Conservation (phyloP, 129 eudicot genomes). For the Saussurea involucrata region DNA sequence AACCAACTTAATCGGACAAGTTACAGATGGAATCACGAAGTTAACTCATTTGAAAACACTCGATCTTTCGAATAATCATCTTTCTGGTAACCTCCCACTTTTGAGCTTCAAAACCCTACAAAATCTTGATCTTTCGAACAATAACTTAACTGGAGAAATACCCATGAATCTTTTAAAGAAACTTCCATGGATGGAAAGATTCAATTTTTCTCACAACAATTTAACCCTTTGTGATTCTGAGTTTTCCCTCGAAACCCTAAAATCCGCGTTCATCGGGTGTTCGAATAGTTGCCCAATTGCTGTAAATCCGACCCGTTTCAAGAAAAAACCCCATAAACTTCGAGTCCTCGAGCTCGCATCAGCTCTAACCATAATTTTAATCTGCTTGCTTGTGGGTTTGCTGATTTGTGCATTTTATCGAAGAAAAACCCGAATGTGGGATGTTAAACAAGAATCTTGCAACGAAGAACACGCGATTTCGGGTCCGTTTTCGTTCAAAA, state of each 20-base stretch:
- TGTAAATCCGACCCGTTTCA: slow-evolving; percentile 63
- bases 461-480: slow-evolving; percentile 59
- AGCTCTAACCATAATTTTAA: slow-evolving; percentile 46
- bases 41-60: slow-evolving; percentile 47
- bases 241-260: slow-evolving; percentile 45
- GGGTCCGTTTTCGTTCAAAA: slow-evolving; percentile 84
- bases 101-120: slow-evolving; percentile 40
- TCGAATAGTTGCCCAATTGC: slow-evolving; percentile 73
- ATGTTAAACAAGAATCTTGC: slow-evolving; percentile 50
- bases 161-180: slow-evolving; percentile 47
- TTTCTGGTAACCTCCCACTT: slow-evolving; percentile 46
- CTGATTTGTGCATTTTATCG: slow-evolving; percentile 68
- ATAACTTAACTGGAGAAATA: slow-evolving; percentile 75
- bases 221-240: slow-evolving; percentile 61
- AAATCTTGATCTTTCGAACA: slow-evolving; percentile 60
- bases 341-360: slow-evolving; percentile 70
- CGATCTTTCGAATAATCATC: slow-evolving; percentile 72
- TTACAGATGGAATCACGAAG: slow-evolving; percentile 40
- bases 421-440: slow-evolving; percentile 65
- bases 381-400: slow-evolving; percentile 55
- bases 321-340: slow-evolving; percentile 39
- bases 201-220: slow-evolving; percentile 81
- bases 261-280: slow-evolving; percentile 63
- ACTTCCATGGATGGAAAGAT: slow-evolving; percentile 66
- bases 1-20: slow-evolving; percentile 51